Evolutionary conservation across 106 monocot species (phyloP).

Genomic region (Apostasia shenzhenica): DNA sequence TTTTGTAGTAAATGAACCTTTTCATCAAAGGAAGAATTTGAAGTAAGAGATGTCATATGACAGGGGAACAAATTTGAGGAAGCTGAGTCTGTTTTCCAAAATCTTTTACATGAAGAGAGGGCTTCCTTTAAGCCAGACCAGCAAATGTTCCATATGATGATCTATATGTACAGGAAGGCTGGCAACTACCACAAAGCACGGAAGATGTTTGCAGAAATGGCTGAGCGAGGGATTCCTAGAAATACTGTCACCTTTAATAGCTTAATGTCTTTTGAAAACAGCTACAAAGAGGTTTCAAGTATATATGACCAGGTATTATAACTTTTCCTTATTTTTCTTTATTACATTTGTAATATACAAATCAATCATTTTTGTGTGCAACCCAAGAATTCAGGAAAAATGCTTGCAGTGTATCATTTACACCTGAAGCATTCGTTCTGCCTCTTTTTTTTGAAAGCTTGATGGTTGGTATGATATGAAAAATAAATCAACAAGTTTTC

Average conservation of each 20-base stretch:
- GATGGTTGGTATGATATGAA: not conserved
- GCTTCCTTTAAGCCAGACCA: slow-evolving; percentile 88
- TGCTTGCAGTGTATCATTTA: too few species aligned
- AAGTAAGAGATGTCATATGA: not conserved
- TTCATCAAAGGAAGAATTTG: too few species aligned
- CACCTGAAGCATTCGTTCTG: too few species aligned
- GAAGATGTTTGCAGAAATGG: slow-evolving; percentile 78
- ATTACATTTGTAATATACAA: too few species aligned
- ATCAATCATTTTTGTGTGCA: too few species aligned
- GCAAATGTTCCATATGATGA: slow-evolving; percentile 99
- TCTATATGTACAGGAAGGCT: slow-evolving; percentile 95
- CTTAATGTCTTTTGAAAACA: slow-evolving; percentile 93
- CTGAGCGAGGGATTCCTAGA: slow-evolving; percentile 58
- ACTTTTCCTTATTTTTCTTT: not conserved
- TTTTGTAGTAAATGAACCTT: too few species aligned
- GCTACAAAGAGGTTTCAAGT: slow-evolving; percentile 90
- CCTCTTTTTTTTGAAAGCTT: not conserved
- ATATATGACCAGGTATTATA: slow-evolving; percentile 86
- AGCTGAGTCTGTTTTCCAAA: slow-evolving; percentile 68
- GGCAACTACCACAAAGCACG: slow-evolving; percentile 82
- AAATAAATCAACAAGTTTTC: not conserved
- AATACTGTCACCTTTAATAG: slow-evolving; percentile 91
- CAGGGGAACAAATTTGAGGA: slow-evolving; percentile 80
- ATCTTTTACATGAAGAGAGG: slow-evolving; percentile 60
- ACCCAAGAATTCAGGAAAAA: too few species aligned